Evolutionary conservation across 768 basidiomycete species (phyloP), one percentile per base, ranked within the genome.

Genomic region (Holtermannia corniformis): DNA sequence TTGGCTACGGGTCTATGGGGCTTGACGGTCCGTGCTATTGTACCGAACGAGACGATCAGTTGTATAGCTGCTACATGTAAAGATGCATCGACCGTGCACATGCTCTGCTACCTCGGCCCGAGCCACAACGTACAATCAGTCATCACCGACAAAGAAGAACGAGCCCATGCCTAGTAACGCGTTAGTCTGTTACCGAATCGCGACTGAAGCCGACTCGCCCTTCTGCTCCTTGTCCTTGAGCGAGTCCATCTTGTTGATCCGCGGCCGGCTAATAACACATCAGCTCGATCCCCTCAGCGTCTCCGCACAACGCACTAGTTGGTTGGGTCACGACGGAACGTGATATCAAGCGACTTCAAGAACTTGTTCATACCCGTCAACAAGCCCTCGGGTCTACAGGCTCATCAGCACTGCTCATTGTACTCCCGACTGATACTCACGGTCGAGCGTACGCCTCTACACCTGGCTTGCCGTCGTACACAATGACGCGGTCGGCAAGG

Each of bases 281-380:
- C 40, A 27, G 26, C 23, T n/a, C 3, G 51, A 20, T 16, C 16
- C 20, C 47, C 3, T 41, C 24, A 41, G 26, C 43, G 49, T 16
- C 10, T 32, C 21, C 2, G 14, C 25, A 25, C 19, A 12, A 64
- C 67, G 54, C 40, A 69, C 63, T 59, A 72, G 51, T 72, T 72
- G 54, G 90, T 93, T 11, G 93, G 95, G 74, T 99, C 95, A 62
- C 95, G 84, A 55, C 95, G 80, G 83, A 97, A 97, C 1, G 95
- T 97, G 72, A 97, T 93, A 74, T 97, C 90, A 13, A 99, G 78
- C 11, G 86, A 89, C 1, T 87, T 86, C 53, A 99, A 75, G 82
- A 99, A 99, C 63, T 84, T 84, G 77, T 99, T 97, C 92, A 99
- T 96, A 24, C 95, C 95, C 11, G 89, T 84, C 52, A 97, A 77